A percentile compares a stretch with the other conserved stretches of the same genome.
These are phyloP conservation scores for Sistotremastrum suecicum DNA, from an alignment of 768 basidiomycete genomes.

Conservation along the genomic window DNA sequence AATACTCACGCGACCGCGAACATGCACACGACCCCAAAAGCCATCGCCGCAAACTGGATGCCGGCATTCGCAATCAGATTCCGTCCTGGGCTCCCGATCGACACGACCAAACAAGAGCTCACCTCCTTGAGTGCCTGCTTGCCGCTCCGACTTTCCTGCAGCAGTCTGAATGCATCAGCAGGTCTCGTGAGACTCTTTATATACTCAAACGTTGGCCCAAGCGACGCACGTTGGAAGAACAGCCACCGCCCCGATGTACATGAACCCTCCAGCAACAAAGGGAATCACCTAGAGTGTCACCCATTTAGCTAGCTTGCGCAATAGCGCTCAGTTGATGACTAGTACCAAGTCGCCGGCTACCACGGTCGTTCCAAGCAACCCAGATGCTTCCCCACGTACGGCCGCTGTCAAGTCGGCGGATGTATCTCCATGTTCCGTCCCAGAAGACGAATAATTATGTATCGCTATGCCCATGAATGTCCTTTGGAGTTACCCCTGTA, in stretches of 20 bases:
- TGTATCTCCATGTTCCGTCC: constrained; percentile 17
- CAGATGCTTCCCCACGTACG: constrained; percentile 58
- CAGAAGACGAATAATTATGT: constrained; percentile 53
- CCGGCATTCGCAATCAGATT: constrained; percentile 4
- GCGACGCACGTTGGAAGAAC: constrained; percentile 73
- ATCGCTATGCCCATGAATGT: constrained; percentile 84
- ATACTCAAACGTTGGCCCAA: constrained; percentile 2
- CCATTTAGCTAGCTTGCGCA: neutral
- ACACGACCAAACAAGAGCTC: constrained; percentile 13
- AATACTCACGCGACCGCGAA: constrained; percentile 74
- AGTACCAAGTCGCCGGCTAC: constrained; percentile 58
- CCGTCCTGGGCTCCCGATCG: neutral
- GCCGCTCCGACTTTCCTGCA: constrained; percentile 78
- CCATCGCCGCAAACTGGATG: constrained; percentile 78
- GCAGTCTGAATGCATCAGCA: constrained; percentile 33
- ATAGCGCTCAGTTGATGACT: constrained; percentile 5
- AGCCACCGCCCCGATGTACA: constrained; percentile 88
- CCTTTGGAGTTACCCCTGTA: constrained; percentile 19
- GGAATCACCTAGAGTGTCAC: constrained; percentile 53
- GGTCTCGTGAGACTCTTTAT: constrained; percentile 6
- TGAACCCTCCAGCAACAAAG: constrained; percentile 81
- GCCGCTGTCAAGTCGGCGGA: constrained; percentile 58
- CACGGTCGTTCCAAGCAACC: constrained; percentile 74
- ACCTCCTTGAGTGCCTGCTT: constrained; percentile 88
- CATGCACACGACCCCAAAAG: constrained; percentile 84